Base-by-base conservation (phyloP, 1,139 yeast genomes). In the Pichia sp. region DNA sequence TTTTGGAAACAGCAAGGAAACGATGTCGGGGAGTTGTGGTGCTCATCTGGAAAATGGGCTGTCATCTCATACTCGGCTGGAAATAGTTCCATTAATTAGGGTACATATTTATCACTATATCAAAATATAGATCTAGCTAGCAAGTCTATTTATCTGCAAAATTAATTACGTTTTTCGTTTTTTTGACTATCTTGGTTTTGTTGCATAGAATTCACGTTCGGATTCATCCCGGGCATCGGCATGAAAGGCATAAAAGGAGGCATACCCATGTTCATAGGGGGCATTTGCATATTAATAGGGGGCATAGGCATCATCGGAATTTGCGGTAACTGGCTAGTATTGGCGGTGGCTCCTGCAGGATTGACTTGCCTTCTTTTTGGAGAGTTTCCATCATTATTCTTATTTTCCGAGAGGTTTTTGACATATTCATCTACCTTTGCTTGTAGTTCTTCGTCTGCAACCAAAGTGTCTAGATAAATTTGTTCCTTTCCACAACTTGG, bases 1-100 rank as follows among this genome's bases (percentile, higher is more conserved):
- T 72, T 73, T 51, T 90, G 95, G 85, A 67, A 70, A 60, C 62
- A 66, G 29, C 74, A 74, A 65, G 87, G 87, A 3, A 80, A 85
- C 63, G 82, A 82, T 59, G 70, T 76, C 49, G 90, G 92, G 11
- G 81, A 82, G 54, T 80, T 82, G 63, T 93, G 99, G 99, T 79
- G 85, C 52, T 79, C 90, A 62, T 81, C 90, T 59, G 98, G 99
- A 56, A 87, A 90, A 69, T 93, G 93, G 84, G 98, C 98, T 1
- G 96, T 92, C 23, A 81, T 93, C 44, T 81, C 86, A 54, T 86
- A 73, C 64, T 66, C 70, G 45, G 59, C 64, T n/a, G 79, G 79
- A 40, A 13, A 19, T 23, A 42, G 30, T 16, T 47, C 6, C 13
- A 13, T 34, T 34, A n/a, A 6, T 26, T 41, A 3, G 15, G 16